Evolutionary conservation across 176 grass and related monocot species (phyloP).

Genomic region (Coix lacrymajobi): DNA sequence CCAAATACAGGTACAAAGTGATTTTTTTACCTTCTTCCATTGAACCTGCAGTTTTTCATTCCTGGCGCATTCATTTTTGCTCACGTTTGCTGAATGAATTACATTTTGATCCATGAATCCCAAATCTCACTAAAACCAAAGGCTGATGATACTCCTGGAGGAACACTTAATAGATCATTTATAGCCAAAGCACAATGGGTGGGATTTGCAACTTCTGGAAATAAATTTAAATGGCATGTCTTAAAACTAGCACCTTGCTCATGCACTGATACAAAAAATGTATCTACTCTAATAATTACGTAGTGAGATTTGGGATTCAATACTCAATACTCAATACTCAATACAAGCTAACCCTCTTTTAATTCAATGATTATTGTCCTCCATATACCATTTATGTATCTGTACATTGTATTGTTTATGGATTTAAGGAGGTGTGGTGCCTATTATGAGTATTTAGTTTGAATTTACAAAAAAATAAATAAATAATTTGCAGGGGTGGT

Average conservation of each 20-base stretch:
- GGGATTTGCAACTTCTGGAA: neutral
- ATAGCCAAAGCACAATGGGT: neutral
- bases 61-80: neutral
- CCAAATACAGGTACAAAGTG: slow-evolving; percentile 61
- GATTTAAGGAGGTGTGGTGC: neutral
- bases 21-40: neutral
- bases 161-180: neutral
- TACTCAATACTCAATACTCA: too few relatives aligned
- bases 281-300: neutral
- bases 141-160: neutral
- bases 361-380: neutral
- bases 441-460: neutral
- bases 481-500: slow-evolving; percentile 94
- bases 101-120: neutral
- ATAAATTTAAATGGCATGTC: neutral
- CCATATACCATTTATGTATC: neutral
- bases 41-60: neutral
- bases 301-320: too few relatives aligned
- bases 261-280: neutral
- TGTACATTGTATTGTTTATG: neutral
- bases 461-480: too few relatives aligned
- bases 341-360: neutral
- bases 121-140: neutral
- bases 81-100: neutral
- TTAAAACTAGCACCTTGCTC: neutral